Percentiles rank a stretch among this genome's conserved stretches.
Conservation (phyloP, 83 land plant genomes). For the Picea engelmannii region DNA sequence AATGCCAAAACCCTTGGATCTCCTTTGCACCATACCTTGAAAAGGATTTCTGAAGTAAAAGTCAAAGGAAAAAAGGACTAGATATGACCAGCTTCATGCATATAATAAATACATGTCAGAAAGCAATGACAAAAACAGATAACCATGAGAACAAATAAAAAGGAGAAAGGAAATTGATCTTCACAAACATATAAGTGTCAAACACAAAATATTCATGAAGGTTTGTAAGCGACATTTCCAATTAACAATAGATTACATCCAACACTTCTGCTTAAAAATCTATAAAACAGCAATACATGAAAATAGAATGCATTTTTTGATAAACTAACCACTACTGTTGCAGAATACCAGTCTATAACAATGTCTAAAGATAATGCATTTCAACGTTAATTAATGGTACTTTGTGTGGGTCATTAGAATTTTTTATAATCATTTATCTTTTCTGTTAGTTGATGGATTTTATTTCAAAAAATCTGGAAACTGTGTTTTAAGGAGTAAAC, state of each 20-base stretch:
- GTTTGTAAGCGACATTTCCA: background rate
- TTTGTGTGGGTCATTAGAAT: background rate
- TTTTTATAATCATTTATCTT: background rate
- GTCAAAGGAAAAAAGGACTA: slow-evolving; percentile 27
- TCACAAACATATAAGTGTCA: background rate
- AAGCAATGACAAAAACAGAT: slow-evolving; percentile 6
- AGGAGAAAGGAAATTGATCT: background rate
- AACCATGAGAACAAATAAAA: slow-evolving; percentile 5
- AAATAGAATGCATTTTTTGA: background rate
- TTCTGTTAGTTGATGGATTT: background rate
- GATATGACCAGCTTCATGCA: background rate
- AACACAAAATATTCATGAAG: background rate
- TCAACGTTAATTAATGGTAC: background rate
- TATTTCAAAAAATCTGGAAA: too few relatives aligned
- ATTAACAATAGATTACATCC: background rate
- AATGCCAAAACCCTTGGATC: slow-evolving; percentile 20
- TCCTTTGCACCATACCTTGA: slow-evolving; percentile 22
- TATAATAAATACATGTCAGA: background rate
- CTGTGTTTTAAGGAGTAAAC: too few relatives aligned
- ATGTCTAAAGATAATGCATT: background rate
- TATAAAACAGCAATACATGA: background rate
- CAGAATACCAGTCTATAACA: background rate
- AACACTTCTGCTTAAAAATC: background rate
- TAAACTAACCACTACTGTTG: background rate
- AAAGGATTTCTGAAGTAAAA: slow-evolving; percentile 26